Evolutionary conservation across 441 rosid species (phyloP).

Genomic region (Eruca vesicaria): DNA sequence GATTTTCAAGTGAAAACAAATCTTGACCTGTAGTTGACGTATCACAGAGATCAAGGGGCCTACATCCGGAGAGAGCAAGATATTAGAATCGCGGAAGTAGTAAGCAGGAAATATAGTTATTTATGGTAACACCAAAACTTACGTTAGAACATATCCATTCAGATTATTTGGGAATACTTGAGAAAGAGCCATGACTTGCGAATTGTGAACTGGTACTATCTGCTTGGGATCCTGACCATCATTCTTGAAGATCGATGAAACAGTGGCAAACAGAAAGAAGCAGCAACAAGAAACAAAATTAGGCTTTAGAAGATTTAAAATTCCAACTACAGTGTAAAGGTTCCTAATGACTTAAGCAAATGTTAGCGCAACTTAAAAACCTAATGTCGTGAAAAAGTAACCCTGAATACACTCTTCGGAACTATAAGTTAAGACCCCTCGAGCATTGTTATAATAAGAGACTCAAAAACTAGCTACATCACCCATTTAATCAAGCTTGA

Average conservation of each 20-base stretch:
- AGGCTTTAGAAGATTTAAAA: conserved; percentile 30
- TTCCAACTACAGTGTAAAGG: conserved; percentile 13
- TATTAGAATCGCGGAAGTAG: conserved; percentile 30
- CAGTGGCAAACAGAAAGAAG: conserved; percentile 34
- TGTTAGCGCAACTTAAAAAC: conserved; percentile 7
- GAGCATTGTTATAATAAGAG: neutral
- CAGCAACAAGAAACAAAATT: conserved; percentile 24
- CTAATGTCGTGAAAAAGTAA: conserved; percentile 10
- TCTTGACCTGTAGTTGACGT: conserved; percentile 68
- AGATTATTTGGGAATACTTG: conserved; percentile 87
- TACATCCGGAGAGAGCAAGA: conserved; percentile 47
- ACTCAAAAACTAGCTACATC: conserved; percentile 6
- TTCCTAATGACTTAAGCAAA: conserved; percentile 11
- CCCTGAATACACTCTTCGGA: neutral
- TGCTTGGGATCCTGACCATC: conserved; percentile 78
- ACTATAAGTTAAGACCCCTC: conserved; percentile 16
- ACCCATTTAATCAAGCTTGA: neutral
- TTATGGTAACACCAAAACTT: conserved; percentile 41
- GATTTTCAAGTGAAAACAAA: conserved; percentile 57
- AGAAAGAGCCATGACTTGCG: conserved; percentile 84
- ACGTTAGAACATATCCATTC: conserved; percentile 79
- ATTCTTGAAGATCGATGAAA: conserved; percentile 50
- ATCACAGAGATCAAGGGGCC: conserved; percentile 98
- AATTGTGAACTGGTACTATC: conserved; percentile 68
- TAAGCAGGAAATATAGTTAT: conserved; percentile 10